Evolutionary conservation across 805 yeast genomes (phyloP).

Genomic region (Metschnikowia lunata): DNA sequence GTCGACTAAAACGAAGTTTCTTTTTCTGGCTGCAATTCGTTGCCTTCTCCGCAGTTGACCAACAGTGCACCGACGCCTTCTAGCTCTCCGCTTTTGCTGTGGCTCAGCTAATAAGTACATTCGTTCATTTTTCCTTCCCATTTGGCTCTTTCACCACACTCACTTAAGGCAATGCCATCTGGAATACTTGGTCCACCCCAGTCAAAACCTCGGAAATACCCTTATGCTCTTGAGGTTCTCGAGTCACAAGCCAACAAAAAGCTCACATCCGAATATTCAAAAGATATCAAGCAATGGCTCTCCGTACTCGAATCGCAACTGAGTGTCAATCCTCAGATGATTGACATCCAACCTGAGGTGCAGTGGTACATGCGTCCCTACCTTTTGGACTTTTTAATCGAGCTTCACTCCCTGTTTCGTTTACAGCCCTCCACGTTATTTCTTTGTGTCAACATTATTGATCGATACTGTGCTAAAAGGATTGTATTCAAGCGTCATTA

Average conservation of each 20-base stretch:
- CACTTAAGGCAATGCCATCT: conserved; percentile 6
- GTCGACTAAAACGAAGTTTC: too few species aligned
- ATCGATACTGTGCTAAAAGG: conserved; percentile 44
- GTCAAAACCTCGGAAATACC: conserved; percentile 32
- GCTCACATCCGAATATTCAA: conserved; percentile 40
- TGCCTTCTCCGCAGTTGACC: too few species aligned
- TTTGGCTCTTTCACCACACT: too few species aligned
- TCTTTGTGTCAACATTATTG: conserved; percentile 41
- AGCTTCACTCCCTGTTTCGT: conserved; percentile 39
- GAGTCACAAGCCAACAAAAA: conserved; percentile 44
- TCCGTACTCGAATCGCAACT: conserved; percentile 38
- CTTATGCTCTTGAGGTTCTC: conserved; percentile 42
- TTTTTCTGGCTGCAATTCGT: too few species aligned
- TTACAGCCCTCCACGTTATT: conserved; percentile 42
- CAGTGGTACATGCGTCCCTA: conserved; percentile 48
- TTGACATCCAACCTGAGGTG: conserved; percentile 43
- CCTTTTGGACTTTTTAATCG: conserved; percentile 40
- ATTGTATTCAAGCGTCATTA: conserved; percentile 45
- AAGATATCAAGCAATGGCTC: conserved; percentile 35
- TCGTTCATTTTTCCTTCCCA: too few species aligned
- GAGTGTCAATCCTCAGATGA: conserved; percentile 48
- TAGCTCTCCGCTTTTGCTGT: too few species aligned
- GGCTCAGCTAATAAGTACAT: too few species aligned
- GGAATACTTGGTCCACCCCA: conserved; percentile 24
- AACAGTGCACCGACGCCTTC: too few species aligned